These are phyloP conservation scores for Incumbomyces lentus DNA, from an alignment of 2,329 filamentous ascomycete species.

Conservation along the genomic window DNA sequence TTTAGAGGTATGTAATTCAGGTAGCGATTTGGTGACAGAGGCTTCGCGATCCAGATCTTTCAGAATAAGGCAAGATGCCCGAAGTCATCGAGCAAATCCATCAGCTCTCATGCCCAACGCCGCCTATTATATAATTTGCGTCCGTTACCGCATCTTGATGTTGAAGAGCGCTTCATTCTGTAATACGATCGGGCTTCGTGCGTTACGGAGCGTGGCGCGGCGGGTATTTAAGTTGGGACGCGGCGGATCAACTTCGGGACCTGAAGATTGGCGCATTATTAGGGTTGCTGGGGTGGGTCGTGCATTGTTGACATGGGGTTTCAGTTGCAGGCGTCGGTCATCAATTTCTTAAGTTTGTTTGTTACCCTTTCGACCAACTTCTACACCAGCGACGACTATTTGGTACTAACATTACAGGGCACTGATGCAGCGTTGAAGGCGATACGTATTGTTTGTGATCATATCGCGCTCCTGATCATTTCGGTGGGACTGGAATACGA, in stretches of 20 bases:
- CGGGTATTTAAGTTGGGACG: no score
- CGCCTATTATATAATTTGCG: no score
- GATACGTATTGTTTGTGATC: not conserved
- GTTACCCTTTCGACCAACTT: conserved; percentile 7
- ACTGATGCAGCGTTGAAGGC: not conserved
- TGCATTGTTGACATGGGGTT: conserved; percentile 2
- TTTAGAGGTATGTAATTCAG: conserved; percentile 33
- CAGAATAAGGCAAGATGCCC: no score
- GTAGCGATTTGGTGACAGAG: no score
- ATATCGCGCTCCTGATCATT: not conserved
- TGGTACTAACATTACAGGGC: conserved; percentile 5
- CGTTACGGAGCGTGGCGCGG: no score
- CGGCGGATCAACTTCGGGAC: no score
- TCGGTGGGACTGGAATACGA: not conserved
- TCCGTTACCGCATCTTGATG: no score
- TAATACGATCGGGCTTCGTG: no score
- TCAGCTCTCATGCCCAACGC: no score
- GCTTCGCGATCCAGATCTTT: no score
- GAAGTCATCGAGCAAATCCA: no score
- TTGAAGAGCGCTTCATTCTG: no score
- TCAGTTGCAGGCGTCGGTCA: not conserved
- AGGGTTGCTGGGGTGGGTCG: conserved; percentile 1
- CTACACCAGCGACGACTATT: conserved; percentile 8
- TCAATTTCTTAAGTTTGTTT: not conserved
- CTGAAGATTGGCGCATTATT: not conserved